Base-by-base conservation (phyloP, 257 asterid species). In the Datura wrightii region DNA sequence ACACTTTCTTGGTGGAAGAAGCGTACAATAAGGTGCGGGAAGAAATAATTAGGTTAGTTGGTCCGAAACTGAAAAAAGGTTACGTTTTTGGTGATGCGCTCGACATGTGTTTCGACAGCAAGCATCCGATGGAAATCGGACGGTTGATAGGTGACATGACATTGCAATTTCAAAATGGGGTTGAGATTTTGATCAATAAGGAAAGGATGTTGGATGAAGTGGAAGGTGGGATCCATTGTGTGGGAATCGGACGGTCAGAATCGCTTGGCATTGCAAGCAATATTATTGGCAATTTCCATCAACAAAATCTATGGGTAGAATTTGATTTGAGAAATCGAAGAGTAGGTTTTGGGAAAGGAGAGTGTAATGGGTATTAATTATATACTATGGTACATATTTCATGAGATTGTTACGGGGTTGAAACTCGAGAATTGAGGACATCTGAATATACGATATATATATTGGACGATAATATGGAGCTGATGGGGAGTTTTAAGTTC, bases 251-350 rank as follows among this genome's bases (percentile, higher is more conserved):
- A 56, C 90, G 93, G 34, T 93, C 98, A 31, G 94, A 95, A 46
- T 88, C 92, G 24, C 90, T 93, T 5, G 95, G 93, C 0, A 89
- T 90, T 34, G 91, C 96, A 0, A 91, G 94, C 34, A 94, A 94
- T 41, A 94, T 94, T 13, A 90, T 96, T 46, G 99, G 99, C 0
- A 93, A 93, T 82, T 94, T 94, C 80, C 97, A 94, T 85, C 98
- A 94, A 69, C 98, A 94, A 63, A 91, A 94, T 88, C 85, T 79
- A 36, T 96, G 98, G 98, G 97, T 96, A 44, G 99, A 96, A 54
- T 94, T 93, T 84, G 99, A 96, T 89, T 24, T 92, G 16, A 83
- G 83, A 1, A 88, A 83, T 46, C 82, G 88, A 42, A 90, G 93
- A 83, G 90, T 94, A 31, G 99, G 99, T 10, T 92, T 96, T 54